Base-by-base conservation (phyloP, 306 rosid genomes). In the Medicago ruthenica region DNA sequence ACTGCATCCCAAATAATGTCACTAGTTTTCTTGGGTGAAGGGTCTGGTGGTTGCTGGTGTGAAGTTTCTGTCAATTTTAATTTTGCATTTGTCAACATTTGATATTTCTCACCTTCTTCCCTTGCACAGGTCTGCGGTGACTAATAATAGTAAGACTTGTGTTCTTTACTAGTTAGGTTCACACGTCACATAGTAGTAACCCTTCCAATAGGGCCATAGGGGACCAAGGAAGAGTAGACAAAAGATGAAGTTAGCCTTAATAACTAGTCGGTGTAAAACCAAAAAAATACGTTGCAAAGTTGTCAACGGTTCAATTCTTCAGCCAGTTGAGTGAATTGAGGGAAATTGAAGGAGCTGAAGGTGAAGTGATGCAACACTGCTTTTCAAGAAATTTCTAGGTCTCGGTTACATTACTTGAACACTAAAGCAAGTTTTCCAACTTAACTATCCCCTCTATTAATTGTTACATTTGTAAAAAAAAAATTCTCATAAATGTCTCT, bases 1-100 rank as follows among this genome's bases (percentile, higher is more conserved):
- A 39, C 74, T 40, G 24, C 78, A 24, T 16, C 80, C 7, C 79
- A 50, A 62, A 21, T 22, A 0, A 39, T 39, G 41, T 61, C 21
- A 60, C 13, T 36, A 55, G 2, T 55, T 18, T 10, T 78, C 12
- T 61, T 60, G 51, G 64, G 70, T 68, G 74, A 40, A 15, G 57
- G 16, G 24, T 68, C 15, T 16, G 34, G 58, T 39, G 47, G 71
- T 60, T 9, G 22, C 8, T 51, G 73, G 54, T 72, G 44, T 55
- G 65, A 80, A 7, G 79, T 66, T 66, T 66, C 55, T 66, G 55
- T 73, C 74, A 73, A 44, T 9, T 57, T 73, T 42, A 66, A 80
- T 55, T 31, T 45, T 18, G 55, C 64, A 73, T 16, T 65, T 54
- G 78, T 40, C 18, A 9, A 9, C 74, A 41, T 53, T 72, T 44